These are phyloP conservation scores for Scheffersomyces coipomensis DNA, from an alignment of 805 yeast species.

Conservation along the genomic window DNA sequence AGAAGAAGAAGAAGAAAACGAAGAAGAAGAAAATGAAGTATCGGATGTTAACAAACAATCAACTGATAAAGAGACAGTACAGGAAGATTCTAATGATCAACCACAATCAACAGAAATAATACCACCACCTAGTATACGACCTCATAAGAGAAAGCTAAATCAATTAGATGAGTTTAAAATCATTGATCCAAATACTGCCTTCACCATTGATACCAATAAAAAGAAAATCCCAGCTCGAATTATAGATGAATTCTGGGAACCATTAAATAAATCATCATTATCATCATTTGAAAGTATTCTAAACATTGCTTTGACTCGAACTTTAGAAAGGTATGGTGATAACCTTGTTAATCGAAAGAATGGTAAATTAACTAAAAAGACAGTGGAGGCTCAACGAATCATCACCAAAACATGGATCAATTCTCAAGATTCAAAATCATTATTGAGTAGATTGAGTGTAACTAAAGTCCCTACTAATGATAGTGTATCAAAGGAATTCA, in stretches of 20 bases:
- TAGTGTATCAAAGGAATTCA: slow-evolving; percentile 13
- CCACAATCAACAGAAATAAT: background rate
- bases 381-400: slow-evolving; percentile 21
- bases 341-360: slow-evolving; percentile 1
- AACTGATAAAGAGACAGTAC: background rate
- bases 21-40: too few species aligned
- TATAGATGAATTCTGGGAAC: slow-evolving; percentile 30
- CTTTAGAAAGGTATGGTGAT: slow-evolving; percentile 20
- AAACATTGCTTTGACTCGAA: slow-evolving; percentile 22
- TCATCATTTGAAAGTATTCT: slow-evolving; percentile 21
- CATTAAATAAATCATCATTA: slow-evolving; percentile 14
- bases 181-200: slow-evolving; percentile 2
- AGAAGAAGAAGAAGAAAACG: background rate
- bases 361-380: slow-evolving; percentile 10
- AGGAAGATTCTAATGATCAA: too few species aligned
- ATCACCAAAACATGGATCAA: slow-evolving; percentile 24
- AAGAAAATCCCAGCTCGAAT: slow-evolving; percentile 20
- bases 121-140: background rate
- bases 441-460: slow-evolving; percentile 18
- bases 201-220: slow-evolving; percentile 7
- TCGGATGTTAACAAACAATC: too few species aligned
- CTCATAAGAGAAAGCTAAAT: background rate
- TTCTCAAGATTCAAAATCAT: slow-evolving; percentile 16
- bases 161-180: slow-evolving; percentile 1
- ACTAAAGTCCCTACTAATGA: slow-evolving; percentile 26